Evolutionary conservation across 1,284 basidiomycete species (phyloP).

Genomic region (Ceraceosorus guamensis): DNA sequence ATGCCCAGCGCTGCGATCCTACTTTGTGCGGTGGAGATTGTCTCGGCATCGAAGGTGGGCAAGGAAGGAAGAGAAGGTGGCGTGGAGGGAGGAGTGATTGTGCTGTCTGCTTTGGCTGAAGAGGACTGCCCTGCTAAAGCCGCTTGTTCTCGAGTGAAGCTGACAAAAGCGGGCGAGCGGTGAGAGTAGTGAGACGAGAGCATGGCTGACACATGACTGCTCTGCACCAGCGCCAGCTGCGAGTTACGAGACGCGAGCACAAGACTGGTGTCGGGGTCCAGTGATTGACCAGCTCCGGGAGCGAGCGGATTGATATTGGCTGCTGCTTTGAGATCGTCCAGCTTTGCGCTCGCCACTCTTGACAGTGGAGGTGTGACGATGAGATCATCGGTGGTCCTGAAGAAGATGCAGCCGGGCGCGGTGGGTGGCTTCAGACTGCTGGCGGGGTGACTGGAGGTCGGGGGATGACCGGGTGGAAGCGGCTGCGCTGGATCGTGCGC

Average conservation of each 20-base stretch:
- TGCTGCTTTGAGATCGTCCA: slow-evolving; percentile 17
- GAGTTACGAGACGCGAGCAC: slow-evolving; percentile 40
- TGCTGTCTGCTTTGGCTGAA: slow-evolving; percentile 6
- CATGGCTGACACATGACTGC: slow-evolving; percentile 37
- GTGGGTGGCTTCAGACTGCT: slow-evolving; percentile 39
- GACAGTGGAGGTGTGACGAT: slow-evolving; percentile 34
- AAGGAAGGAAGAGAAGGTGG: slow-evolving; percentile 2
- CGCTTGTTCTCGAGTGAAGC: neutral
- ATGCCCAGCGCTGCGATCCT: slow-evolving; percentile 1
- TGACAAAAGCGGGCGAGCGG: slow-evolving; percentile 30
- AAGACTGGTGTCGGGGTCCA: slow-evolving; percentile 29
- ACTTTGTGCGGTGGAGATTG: neutral
- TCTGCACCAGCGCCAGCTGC: slow-evolving; percentile 39
- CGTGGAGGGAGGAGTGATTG: neutral
- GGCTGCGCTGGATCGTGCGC: slow-evolving; percentile 42
- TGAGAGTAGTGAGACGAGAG: slow-evolving; percentile 35
- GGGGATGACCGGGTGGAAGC: slow-evolving; percentile 45
- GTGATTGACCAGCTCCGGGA: slow-evolving; percentile 9
- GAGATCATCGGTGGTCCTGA: slow-evolving; percentile 37
- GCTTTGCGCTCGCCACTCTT: slow-evolving; percentile 16
- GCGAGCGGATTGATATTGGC: slow-evolving; percentile 41
- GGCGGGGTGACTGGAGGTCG: slow-evolving; percentile 23
- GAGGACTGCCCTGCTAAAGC: neutral
- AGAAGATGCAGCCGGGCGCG: slow-evolving; percentile 42
- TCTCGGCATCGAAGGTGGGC: neutral